Percentiles rank a stretch among this genome's conserved stretches.
Evolutionary conservation across 441 rosid genomes (phyloP).

Genomic region (Adansonia grandidieri): DNA sequence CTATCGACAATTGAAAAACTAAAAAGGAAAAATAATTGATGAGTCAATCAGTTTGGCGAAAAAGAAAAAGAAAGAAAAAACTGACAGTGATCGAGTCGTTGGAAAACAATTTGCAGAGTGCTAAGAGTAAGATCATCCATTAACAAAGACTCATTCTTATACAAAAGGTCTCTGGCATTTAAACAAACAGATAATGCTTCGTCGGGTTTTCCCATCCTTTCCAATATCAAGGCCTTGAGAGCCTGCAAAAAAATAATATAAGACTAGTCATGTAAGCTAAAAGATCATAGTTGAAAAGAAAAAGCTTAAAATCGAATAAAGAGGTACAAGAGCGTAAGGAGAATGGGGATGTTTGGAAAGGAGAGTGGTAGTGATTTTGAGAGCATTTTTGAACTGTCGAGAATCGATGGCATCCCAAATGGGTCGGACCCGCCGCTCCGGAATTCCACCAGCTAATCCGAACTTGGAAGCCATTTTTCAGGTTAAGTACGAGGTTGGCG

Average conservation of each 20-base stretch:
- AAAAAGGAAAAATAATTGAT: background rate
- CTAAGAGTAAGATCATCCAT: slow-evolving; percentile 99
- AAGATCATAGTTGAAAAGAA: background rate
- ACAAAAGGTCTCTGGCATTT: slow-evolving; percentile 76
- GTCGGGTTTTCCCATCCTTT: slow-evolving; percentile 88
- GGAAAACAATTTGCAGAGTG: slow-evolving; percentile 90
- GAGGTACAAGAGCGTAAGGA: slow-evolving; percentile 85
- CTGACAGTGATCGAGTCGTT: slow-evolving; percentile 90
- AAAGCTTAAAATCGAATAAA: background rate
- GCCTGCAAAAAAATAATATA: slow-evolving; percentile 49
- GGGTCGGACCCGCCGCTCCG: slow-evolving; percentile 98
- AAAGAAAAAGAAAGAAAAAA: slow-evolving; percentile 20
- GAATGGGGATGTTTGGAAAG: slow-evolving; percentile 90
- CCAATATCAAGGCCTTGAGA: slow-evolving; percentile 81
- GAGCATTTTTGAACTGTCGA: slow-evolving; percentile 96
- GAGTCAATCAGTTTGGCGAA: background rate
- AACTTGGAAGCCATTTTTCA: slow-evolving; percentile 81
- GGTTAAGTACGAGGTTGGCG: background rate
- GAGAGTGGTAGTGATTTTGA: slow-evolving; percentile 72
- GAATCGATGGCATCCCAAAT: slow-evolving; percentile 99
- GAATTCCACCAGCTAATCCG: slow-evolving; percentile 93
- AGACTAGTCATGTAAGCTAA: background rate
- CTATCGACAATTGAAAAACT: background rate
- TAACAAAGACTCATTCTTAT: slow-evolving; percentile 67
- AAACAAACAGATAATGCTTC: slow-evolving; percentile 75